Evolutionary conservation across 2,329 filamentous ascomycete species (phyloP).

Genomic region (Diaporthe sp.): DNA sequence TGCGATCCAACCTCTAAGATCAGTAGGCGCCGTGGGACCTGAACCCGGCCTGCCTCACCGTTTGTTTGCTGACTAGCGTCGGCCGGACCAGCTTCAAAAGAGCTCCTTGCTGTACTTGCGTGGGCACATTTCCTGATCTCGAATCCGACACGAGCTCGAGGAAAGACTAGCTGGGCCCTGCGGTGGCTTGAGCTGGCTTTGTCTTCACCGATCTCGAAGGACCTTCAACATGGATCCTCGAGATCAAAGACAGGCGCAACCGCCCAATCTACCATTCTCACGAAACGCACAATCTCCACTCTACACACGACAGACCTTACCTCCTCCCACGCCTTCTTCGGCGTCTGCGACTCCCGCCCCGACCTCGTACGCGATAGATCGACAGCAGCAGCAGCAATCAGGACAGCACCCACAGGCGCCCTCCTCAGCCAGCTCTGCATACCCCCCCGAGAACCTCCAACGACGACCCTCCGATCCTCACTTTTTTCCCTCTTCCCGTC

Average conservation of each 20-base stretch:
- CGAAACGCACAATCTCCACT: constrained; percentile 46
- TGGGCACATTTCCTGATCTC: not conserved
- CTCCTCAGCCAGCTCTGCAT: constrained; percentile 40
- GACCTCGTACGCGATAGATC: constrained; percentile 31
- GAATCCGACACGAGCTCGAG: not conserved
- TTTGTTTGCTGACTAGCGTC: constrained; percentile 24
- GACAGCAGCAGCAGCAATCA: constrained; percentile 33
- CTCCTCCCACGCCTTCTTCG: constrained; percentile 36
- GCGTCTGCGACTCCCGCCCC: constrained; percentile 35
- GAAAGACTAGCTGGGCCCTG: constrained; percentile 2
- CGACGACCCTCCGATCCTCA: constrained; percentile 56
- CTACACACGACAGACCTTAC: constrained; percentile 45
- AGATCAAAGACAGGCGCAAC: constrained; percentile 47
- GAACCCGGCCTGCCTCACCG: not conserved
- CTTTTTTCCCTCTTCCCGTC: constrained; percentile 51
- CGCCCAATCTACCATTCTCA: constrained; percentile 46
- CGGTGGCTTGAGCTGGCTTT: constrained; percentile 8
- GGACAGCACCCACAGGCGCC: constrained; percentile 33
- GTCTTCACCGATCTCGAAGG: not conserved
- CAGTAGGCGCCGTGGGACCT: constrained; percentile 1
- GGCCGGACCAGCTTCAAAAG: not conserved
- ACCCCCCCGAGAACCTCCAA: constrained; percentile 43
- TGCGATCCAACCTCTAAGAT: constrained; percentile 23
- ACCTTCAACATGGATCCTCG: constrained; percentile 35
- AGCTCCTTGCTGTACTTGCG: not conserved